Conservation (phyloP, 805 yeast species). For the Maudiozyma serrabonitensis region DNA sequence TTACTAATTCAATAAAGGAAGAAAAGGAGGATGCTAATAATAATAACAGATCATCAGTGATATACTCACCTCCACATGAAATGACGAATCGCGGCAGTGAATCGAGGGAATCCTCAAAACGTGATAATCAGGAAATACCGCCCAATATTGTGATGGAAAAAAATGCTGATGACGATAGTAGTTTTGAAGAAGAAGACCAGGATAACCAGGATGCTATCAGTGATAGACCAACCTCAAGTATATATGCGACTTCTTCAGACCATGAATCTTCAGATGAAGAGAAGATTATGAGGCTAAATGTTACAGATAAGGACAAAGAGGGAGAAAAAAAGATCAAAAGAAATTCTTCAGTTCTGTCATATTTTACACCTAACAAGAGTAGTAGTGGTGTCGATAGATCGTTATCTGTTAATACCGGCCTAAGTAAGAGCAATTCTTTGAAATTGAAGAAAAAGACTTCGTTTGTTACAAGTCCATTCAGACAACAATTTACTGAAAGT, state of each 20-base stretch:
- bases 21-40: not conserved
- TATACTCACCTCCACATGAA: not conserved
- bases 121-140: not conserved
- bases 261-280: not conserved
- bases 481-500: conserved; percentile 15
- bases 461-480: conserved; percentile 17
- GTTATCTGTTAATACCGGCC: conserved; percentile 1
- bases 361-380: conserved; percentile 25
- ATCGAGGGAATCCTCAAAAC: not conserved
- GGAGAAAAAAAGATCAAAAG: conserved; percentile 36
- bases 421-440: conserved; percentile 5
- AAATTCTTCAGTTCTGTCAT: conserved; percentile 50
- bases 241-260: conserved; percentile 17
- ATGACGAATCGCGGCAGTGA: not conserved
- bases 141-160: not conserved
- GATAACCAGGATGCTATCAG: conserved; percentile 1
- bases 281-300: not conserved
- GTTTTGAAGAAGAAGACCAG: not conserved
- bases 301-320: not conserved
- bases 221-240: conserved; percentile 37
- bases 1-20: not conserved
- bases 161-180: not conserved
- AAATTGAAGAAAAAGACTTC: conserved; percentile 12
- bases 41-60: not conserved
- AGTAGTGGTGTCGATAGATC: conserved; percentile 6